These are phyloP conservation scores for Sarocladiaceae sp. DNA, from an alignment of 2,329 filamentous ascomycete genomes.

Conservation along the genomic window DNA sequence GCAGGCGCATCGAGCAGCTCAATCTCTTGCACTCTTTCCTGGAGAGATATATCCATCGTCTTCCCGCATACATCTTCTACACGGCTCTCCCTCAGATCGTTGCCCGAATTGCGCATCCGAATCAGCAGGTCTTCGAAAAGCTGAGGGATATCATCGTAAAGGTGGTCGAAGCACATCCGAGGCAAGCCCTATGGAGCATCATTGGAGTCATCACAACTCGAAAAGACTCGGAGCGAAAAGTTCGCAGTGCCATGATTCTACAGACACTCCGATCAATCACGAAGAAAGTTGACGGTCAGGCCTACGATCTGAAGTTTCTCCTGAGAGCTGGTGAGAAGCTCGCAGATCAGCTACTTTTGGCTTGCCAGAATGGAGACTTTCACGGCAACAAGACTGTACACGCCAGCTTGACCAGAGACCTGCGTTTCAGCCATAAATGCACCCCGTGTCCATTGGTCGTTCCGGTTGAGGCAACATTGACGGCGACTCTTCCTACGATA, in stretches of 20 bases:
- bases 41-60: constrained; percentile 66
- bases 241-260: constrained; percentile 46
- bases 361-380: constrained; percentile 72
- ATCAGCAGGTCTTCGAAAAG: constrained; percentile 67
- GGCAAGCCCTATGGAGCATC: constrained; percentile 86
- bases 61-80: constrained; percentile 75
- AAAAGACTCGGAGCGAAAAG: constrained; percentile 58
- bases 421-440: constrained; percentile 78
- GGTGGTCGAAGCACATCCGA: constrained; percentile 81
- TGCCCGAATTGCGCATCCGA: constrained; percentile 87
- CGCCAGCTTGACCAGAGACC: constrained; percentile 69
- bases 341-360: constrained; percentile 70
- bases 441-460: constrained; percentile 83
- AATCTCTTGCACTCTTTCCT: constrained; percentile 66
- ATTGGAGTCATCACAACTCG: constrained; percentile 80
- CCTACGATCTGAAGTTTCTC: constrained; percentile 60
- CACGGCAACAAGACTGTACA: constrained; percentile 58
- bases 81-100: constrained; percentile 86
- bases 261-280: constrained; percentile 38
- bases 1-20: constrained; percentile 58
- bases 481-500: constrained; percentile 68
- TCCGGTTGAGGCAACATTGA: constrained; percentile 78
- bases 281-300: constrained; percentile 45
- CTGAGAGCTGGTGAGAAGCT: constrained; percentile 76
- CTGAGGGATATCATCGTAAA: constrained; percentile 76